These are phyloP conservation scores for Rosa hybrid DNA, from an alignment of 331 rosid genomes.

Conservation along the genomic window DNA sequence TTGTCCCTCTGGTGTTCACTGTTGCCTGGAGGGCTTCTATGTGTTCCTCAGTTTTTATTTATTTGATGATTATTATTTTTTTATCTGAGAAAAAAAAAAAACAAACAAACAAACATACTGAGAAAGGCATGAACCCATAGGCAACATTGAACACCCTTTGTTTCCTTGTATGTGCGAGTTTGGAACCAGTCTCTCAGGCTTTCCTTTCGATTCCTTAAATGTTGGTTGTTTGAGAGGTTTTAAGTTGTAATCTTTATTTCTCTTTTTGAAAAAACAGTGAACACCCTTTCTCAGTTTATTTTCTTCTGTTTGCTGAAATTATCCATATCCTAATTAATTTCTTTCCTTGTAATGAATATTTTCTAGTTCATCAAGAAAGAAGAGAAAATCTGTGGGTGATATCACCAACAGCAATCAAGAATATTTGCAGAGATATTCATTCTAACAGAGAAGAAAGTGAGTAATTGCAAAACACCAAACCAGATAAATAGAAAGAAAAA, in stretches of 20 bases:
- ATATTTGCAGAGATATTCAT: background rate
- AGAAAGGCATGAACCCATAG: too few species aligned
- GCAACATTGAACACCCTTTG: too few species aligned
- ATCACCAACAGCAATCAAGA: background rate
- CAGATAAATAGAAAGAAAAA: background rate
- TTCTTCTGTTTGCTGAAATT: background rate
- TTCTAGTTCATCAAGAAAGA: background rate
- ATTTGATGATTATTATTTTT: too few species aligned
- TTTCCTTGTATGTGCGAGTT: too few species aligned
- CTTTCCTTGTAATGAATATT: background rate
- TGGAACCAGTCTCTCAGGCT: too few species aligned
- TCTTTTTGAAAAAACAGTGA: too few species aligned
- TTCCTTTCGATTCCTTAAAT: too few species aligned
- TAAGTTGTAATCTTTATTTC: too few species aligned
- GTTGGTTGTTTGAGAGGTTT: too few species aligned
- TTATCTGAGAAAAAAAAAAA: too few species aligned
- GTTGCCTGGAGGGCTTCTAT: background rate
- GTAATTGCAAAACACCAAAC: background rate
- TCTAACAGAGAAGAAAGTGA: background rate
- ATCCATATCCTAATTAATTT: background rate
- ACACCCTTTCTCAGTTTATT: background rate
- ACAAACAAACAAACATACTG: too few species aligned
- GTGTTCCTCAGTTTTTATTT: too few species aligned
- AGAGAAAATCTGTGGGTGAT: background rate
- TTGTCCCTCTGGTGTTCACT: background rate